phyloP scores from a whole-genome alignment of 2,329 filamentous ascomycete species.

The Colletotrichum shisoi region DNA sequence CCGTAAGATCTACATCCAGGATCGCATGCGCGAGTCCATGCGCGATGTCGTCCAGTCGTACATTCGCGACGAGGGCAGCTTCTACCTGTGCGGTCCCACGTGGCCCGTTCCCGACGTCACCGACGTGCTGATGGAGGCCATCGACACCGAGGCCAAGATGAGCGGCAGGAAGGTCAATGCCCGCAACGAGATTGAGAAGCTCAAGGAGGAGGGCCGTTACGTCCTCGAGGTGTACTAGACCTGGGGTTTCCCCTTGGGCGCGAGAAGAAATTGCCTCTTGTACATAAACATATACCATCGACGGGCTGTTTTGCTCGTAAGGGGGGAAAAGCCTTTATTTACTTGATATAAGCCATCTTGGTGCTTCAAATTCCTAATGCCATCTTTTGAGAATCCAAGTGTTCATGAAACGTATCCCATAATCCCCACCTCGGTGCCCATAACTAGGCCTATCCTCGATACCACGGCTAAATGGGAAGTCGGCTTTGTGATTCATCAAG shows the following conservation, averaged over 20 bases:
- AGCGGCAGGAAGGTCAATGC: conserved; percentile 82
- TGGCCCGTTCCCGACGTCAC: conserved; percentile 99
- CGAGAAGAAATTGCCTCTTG: conserved; percentile 6
- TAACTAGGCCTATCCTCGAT: too few relatives aligned
- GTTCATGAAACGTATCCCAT: too few relatives aligned
- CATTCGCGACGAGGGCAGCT: conserved; percentile 84
- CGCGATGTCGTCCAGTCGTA: conserved; percentile 85
- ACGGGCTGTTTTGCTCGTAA: too few relatives aligned
- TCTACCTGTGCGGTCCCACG: conserved; percentile 97
- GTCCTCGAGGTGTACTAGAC: conserved; percentile 93
- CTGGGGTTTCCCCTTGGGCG: neutral
- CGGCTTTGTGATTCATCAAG: too few relatives aligned
- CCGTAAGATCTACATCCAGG: conserved; percentile 99
- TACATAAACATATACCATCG: conserved; percentile 16
- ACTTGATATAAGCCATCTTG: neutral
- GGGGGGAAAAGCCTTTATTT: too few relatives aligned
- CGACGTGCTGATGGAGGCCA: conserved; percentile 90
- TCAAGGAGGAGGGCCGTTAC: conserved; percentile 95
- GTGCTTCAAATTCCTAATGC: neutral
- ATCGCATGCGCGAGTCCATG: conserved; percentile 91
- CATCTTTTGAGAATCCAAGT: too few relatives aligned
- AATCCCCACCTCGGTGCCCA: too few relatives aligned
- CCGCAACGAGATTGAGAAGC: conserved; percentile 90
- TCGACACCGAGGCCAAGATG: conserved; percentile 75
- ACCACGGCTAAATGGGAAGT: too few relatives aligned